These are phyloP conservation scores for Leccinum fallax DNA, from an alignment of 1,284 basidiomycete species.

Conservation along the genomic window DNA sequence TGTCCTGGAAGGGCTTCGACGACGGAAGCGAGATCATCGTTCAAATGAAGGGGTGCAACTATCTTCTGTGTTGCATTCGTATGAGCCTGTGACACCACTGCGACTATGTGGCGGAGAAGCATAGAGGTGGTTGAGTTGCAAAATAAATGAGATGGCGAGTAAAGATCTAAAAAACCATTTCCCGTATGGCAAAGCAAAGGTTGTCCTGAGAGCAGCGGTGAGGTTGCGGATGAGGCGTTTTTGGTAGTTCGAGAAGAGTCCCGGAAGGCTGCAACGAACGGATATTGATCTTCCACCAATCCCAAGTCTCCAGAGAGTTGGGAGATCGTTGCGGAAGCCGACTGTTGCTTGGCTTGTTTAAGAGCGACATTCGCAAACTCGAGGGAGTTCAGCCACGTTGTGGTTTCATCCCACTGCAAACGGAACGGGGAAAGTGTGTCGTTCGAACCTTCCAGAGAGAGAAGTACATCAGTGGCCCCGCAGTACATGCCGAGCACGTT, in stretches of 20 bases:
- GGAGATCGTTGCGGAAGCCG: constrained; percentile 11
- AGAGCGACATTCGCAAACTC: constrained; percentile 24
- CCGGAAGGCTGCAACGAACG: constrained; percentile 19
- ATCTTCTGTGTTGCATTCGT: constrained; percentile 21
- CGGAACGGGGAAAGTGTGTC: constrained; percentile 33
- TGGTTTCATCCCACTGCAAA: constrained; percentile 39
- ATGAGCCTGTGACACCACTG: constrained; percentile 15
- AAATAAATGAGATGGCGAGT: constrained; percentile 24
- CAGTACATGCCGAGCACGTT: constrained; percentile 45
- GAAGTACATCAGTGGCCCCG: constrained; percentile 41
- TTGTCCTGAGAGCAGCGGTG: not conserved
- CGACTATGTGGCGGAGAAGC: constrained; percentile 33
- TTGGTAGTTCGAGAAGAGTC: constrained; percentile 7
- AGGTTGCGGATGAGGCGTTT: not conserved
- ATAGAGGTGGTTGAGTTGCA: constrained; percentile 26
- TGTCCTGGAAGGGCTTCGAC: constrained; percentile 36
- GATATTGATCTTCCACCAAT: constrained; percentile 21
- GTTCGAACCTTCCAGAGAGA: constrained; percentile 33
- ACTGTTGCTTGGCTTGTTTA: constrained; percentile 14
- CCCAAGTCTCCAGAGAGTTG: constrained; percentile 15
- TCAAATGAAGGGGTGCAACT: constrained; percentile 28
- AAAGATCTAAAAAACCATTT: constrained; percentile 18
- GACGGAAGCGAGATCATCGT: constrained; percentile 38
- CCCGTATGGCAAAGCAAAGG: constrained; percentile 15
- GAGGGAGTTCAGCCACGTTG: constrained; percentile 38